Conservation (phyloP, 768 basidiomycete genomes). For the Rhodotorula paludigena region DNA sequence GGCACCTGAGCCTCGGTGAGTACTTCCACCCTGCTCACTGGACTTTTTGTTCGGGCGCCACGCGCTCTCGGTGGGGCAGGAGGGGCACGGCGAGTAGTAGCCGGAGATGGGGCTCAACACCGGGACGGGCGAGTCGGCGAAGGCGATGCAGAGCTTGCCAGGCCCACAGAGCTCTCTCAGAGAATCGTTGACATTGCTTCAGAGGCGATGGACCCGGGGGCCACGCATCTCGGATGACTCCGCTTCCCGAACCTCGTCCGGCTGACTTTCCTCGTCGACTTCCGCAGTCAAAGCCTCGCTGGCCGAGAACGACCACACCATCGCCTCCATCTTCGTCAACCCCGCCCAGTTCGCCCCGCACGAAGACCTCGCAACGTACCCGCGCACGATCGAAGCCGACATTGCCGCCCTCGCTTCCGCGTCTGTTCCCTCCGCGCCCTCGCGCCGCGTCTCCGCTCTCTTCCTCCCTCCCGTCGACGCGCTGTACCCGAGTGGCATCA, state of each 20-base stretch:
- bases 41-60: neutral
- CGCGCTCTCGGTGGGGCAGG: neutral
- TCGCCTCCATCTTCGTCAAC: slow-evolving; percentile 95
- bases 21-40: neutral
- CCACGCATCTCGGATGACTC: neutral
- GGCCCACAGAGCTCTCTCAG: too few species aligned
- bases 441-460: slow-evolving; percentile 58
- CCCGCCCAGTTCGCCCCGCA: slow-evolving; percentile 95
- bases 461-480: slow-evolving; percentile 73
- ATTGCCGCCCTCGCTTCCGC: slow-evolving; percentile 56
- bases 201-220: too few species aligned
- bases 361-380: slow-evolving; percentile 87
- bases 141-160: too few species aligned
- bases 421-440: slow-evolving; percentile 43
- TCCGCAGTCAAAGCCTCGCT: slow-evolving; percentile 69
- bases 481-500: slow-evolving; percentile 90
- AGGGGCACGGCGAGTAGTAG: too few species aligned
- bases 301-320: slow-evolving; percentile 71
- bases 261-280: neutral
- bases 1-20: slow-evolving; percentile 84
- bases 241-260: neutral
- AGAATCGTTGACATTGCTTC: too few species aligned
- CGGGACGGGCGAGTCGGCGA: too few species aligned
- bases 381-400: slow-evolving; percentile 75
- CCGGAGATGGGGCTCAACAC: neutral